Evolutionary conservation across 441 rosid genomes (phyloP).

Genomic region (Viola pubescens): DNA sequence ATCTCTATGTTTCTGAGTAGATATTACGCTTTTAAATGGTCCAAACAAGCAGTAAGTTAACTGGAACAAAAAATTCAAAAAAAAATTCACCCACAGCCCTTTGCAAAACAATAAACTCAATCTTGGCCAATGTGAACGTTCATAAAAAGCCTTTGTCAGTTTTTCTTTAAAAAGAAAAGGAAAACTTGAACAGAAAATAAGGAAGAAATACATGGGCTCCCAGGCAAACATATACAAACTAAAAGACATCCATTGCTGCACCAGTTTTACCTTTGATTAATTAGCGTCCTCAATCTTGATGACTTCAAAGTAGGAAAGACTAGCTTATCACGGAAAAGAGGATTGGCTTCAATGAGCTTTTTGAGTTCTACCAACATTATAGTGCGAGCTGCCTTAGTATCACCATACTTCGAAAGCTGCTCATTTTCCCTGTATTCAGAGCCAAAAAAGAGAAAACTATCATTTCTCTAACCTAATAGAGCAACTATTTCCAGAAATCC

Average conservation of each 20-base stretch:
- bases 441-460: conserved; percentile 3
- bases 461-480: not conserved
- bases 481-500: no score
- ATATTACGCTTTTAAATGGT: no score
- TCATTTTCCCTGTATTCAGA: conserved; percentile 64
- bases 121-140: no score
- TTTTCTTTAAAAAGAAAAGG: no score
- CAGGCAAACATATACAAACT: not conserved
- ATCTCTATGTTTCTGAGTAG: no score
- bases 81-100: no score
- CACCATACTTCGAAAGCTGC: conserved; percentile 86
- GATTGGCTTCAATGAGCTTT: conserved; percentile 83
- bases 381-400: conserved; percentile 72
- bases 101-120: no score
- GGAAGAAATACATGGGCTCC: not conserved
- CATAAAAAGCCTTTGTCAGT: no score
- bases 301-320: conserved; percentile 63
- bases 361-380: conserved; percentile 72
- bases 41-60: no score
- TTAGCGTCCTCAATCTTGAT: conserved; percentile 81
- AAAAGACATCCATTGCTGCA: not conserved
- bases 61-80: no score
- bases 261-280: conserved; percentile 68
- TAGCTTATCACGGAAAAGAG: conserved; percentile 82
- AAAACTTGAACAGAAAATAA: no score